phyloP scores from a whole-genome alignment of 2,329 filamentous ascomycete genomes.

The Exophiala sideris region DNA sequence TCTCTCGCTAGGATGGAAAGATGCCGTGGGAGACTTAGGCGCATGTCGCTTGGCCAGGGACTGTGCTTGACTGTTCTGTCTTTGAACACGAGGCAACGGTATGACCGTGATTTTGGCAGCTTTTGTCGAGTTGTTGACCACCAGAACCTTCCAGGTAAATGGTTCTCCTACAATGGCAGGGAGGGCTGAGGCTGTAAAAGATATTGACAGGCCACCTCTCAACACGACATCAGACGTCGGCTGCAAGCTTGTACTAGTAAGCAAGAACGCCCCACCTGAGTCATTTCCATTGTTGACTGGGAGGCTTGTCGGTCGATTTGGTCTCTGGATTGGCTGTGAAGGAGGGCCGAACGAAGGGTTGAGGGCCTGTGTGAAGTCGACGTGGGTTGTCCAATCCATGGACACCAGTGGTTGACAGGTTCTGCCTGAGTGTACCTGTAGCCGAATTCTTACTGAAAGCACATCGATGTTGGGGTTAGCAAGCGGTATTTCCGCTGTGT shows the following conservation, averaged over 20 bases:
- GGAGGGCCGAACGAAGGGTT: slow-evolving; percentile 48
- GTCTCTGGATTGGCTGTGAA: slow-evolving; percentile 44
- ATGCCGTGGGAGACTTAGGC: slow-evolving; percentile 46
- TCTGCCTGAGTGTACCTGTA: slow-evolving; percentile 39
- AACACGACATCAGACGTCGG: slow-evolving; percentile 3
- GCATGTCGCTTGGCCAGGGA: slow-evolving; percentile 37
- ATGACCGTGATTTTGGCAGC: slow-evolving; percentile 54
- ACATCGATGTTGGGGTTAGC: slow-evolving; percentile 33
- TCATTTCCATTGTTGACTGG: slow-evolving; percentile 29
- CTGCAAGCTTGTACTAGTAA: slow-evolving; percentile 17
- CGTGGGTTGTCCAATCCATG: slow-evolving; percentile 49
- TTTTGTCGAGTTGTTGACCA: slow-evolving; percentile 57
- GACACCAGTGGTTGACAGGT: slow-evolving; percentile 43
- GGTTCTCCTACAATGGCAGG: slow-evolving; percentile 48
- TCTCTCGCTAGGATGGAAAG: slow-evolving; percentile 30
- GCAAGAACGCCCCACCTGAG: slow-evolving; percentile 9
- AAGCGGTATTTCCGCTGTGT: slow-evolving; percentile 15
- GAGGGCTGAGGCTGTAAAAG: slow-evolving; percentile 51
- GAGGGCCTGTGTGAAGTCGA: slow-evolving; percentile 47
- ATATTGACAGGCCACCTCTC: slow-evolving; percentile 46
- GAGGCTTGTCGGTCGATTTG: slow-evolving; percentile 44
- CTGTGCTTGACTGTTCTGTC: slow-evolving; percentile 31
- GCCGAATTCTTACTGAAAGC: slow-evolving; percentile 48
- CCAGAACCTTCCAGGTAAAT: slow-evolving; percentile 57
- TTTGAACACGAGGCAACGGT: slow-evolving; percentile 42